Percentiles rank a stretch among this genome's conserved stretches.
Evolutionary conservation across 345 rosid genomes (phyloP).

Genomic region (Xanthoceras sorbifolium): DNA sequence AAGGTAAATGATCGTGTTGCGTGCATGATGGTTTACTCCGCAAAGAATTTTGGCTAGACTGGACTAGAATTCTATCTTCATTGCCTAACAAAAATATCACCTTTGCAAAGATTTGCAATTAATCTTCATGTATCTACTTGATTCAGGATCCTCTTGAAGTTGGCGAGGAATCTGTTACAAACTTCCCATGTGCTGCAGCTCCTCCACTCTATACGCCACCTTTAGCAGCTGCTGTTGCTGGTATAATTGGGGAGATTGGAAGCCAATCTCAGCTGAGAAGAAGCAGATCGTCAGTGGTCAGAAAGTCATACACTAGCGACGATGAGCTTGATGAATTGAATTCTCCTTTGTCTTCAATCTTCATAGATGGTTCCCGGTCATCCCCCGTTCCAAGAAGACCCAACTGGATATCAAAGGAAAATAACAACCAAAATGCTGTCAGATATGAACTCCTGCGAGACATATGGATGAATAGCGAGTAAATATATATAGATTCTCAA

Average conservation of each 20-base stretch:
- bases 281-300: constrained; percentile 62
- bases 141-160: constrained; percentile 49
- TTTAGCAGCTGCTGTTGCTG: constrained; percentile 50
- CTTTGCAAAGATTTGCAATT: background rate
- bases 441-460: constrained; percentile 84
- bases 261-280: constrained; percentile 47
- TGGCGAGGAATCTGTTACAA: constrained; percentile 41
- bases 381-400: constrained; percentile 35
- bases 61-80: background rate
- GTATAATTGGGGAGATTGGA: constrained; percentile 45
- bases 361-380: constrained; percentile 34
- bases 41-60: background rate
- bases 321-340: constrained; percentile 89
- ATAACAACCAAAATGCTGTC: constrained; percentile 31
- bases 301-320: constrained; percentile 80
- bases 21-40: background rate
- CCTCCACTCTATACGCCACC: constrained; percentile 65
- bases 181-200: constrained; percentile 60
- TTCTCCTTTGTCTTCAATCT: constrained; percentile 64
- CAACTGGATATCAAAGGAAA: constrained; percentile 42
- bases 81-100: background rate
- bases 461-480: constrained; percentile 68
- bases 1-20: background rate
- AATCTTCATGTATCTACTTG: constrained; percentile 20
- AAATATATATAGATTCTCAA: background rate